phyloP scores from a whole-genome alignment of 352 stramenopile genomes.

The Hyaloperonospora arabidopsidis region DNA sequence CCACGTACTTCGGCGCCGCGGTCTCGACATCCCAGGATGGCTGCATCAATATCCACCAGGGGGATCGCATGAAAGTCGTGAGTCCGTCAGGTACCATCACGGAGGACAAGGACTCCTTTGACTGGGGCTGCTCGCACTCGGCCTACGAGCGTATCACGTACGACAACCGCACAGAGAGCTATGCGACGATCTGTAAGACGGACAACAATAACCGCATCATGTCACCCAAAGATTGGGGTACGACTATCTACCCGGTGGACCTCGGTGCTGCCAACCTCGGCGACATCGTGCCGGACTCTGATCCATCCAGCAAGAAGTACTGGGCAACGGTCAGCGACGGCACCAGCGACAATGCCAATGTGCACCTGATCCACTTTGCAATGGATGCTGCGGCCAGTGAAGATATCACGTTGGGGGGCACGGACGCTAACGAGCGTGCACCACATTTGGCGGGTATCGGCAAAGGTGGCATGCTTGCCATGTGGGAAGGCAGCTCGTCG shows the following conservation, averaged over 20 bases:
- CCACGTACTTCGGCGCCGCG: constrained; percentile 47
- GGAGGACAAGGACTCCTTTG: constrained; percentile 37
- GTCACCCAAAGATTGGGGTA: constrained; percentile 38
- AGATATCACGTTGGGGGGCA: constrained; percentile 47
- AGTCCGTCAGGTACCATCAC: constrained; percentile 30
- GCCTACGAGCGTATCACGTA: constrained; percentile 54
- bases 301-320: constrained; percentile 34
- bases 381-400: constrained; percentile 37
- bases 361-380: constrained; percentile 52
- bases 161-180: constrained; percentile 35
- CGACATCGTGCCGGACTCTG: constrained; percentile 37
- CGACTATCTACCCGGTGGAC: constrained; percentile 54
- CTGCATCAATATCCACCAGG: constrained; percentile 68
- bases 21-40: constrained; percentile 47
- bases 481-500: constrained; percentile 39
- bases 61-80: constrained; percentile 63
- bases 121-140: constrained; percentile 55
- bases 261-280: constrained; percentile 39
- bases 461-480: constrained; percentile 32
- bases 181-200: constrained; percentile 54
- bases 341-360: constrained; percentile 36
- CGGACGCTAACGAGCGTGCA: constrained; percentile 41
- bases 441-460: constrained; percentile 40
- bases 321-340: constrained; percentile 57
- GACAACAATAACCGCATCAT: constrained; percentile 72